phyloP scores from a whole-genome alignment of 1,284 basidiomycete species.

The Microbotryum scabiosae region DNA sequence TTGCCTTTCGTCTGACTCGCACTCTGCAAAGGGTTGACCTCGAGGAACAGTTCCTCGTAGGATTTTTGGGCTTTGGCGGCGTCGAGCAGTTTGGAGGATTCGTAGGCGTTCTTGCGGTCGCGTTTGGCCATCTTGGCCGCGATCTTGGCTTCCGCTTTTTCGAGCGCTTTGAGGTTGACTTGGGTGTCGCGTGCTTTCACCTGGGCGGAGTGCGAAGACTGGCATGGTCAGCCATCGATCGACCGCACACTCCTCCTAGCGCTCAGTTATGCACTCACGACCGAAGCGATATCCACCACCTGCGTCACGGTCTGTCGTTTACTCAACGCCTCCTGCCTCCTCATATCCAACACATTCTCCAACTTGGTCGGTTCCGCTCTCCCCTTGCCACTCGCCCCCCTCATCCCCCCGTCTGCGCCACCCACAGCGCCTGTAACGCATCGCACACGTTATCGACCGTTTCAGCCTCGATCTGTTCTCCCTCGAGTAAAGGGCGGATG shows the following conservation, averaged over 20 bases:
- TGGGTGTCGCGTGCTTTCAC: conserved; percentile 63
- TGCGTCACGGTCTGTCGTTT: conserved; percentile 37
- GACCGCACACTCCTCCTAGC: too few relatives aligned
- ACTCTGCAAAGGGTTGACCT: conserved; percentile 92
- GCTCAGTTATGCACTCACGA: conserved; percentile 3
- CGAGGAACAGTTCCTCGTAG: conserved; percentile 98
- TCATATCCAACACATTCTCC: conserved; percentile 93
- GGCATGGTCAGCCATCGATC: too few relatives aligned
- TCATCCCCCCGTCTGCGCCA: conserved; percentile 48
- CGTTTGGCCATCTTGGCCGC: conserved; percentile 97
- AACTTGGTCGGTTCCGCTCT: conserved; percentile 62
- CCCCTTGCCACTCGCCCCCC: conserved; percentile 36
- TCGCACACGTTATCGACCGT: conserved; percentile 56
- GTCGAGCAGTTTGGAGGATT: conserved; percentile 90
- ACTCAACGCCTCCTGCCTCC: conserved; percentile 50
- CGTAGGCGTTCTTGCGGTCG: conserved; percentile 61
- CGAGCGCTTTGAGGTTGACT: conserved; percentile 95
- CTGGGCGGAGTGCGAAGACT: too few relatives aligned
- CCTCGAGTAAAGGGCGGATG: conserved; percentile 39
- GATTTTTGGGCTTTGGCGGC: conserved; percentile 85
- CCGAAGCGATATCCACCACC: conserved; percentile 36
- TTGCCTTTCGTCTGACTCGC: conserved; percentile 74
- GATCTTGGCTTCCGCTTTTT: conserved; percentile 97
- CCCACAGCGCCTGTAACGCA: conserved; percentile 53
- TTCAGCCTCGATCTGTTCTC: conserved; percentile 48